Evolutionary conservation across 148 eudicot species (phyloP), one percentile per base, ranked within the genome.

Genomic region (Persicaria maculosa): DNA sequence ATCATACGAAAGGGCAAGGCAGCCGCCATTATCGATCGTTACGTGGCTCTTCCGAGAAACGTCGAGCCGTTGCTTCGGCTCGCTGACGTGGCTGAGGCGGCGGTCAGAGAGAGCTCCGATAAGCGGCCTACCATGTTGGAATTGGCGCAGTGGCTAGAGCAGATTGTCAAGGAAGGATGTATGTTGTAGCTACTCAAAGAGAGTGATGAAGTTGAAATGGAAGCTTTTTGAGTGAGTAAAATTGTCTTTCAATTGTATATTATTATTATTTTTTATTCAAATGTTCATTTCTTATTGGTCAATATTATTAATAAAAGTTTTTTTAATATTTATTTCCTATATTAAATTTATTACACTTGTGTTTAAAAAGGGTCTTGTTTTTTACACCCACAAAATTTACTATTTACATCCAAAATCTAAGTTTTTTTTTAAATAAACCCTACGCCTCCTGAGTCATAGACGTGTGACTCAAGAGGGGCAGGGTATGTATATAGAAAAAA

Each of bases 1-100:
- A 77, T 87, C 0, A 86, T 95, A 72, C 79, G 85, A 69, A 88
- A 75, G 50, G 91, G 92, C 4, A 90, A 80, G 80, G 93, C 93
- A 10, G 97, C 98, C 44, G 97, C 90, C 0, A 70, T 86, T 1
- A 84, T 95, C 22, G 98, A 95, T 64, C 81, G 92, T 15, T 90
- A 86, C 15, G 88, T 90, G 17, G 86, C 96, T 74, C 86, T 95
- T n/a, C 98, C 98, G 8, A 80, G 97, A 78, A 92, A 92, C 47
- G 90, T 95, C 3, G 98, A 92, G 53, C 98, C 98, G 62, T 68
- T 95, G 78, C 93, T 95, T 44, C 86, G 82, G 81, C 88, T 95
- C 20, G 96, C 97, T 47, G 97, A 95, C 46, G 77, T 92, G 52
- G 96, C 98, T 0, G 98, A 90, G 83, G 54, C 80, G 9, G 81